Conservation (phyloP, 192 early-diverging fungal genomes). For the Mortierella antarctica region DNA sequence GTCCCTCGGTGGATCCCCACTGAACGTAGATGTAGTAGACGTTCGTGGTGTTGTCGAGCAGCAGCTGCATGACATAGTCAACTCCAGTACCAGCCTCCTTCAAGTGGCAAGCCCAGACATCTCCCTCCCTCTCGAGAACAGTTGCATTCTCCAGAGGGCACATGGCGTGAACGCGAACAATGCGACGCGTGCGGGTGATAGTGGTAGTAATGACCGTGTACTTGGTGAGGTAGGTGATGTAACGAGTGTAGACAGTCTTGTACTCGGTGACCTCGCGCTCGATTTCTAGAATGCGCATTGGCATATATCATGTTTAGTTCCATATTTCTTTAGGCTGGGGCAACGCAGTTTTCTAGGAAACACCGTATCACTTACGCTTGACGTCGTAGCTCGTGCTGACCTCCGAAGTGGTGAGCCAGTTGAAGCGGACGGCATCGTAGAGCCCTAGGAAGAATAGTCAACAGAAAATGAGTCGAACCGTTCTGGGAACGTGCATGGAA, state of each 20-base stretch:
- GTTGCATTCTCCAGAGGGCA: slow-evolving; percentile 30
- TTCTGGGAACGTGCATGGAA: not conserved
- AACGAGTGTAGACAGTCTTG: slow-evolving; percentile 51
- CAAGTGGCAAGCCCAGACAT: slow-evolving; percentile 43
- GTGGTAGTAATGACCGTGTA: slow-evolving; percentile 35
- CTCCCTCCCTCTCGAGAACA: slow-evolving; percentile 32
- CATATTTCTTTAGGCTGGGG: not conserved
- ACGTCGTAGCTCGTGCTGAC: slow-evolving; percentile 6
- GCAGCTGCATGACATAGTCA: slow-evolving; percentile 43
- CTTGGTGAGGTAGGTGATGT: slow-evolving; percentile 42
- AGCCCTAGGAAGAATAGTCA: not conserved
- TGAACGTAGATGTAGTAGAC: slow-evolving; percentile 51
- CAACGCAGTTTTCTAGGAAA: not conserved
- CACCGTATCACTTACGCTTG: slow-evolving; percentile 2
- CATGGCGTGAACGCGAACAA: slow-evolving; percentile 35
- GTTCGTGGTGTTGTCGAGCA: slow-evolving; percentile 32
- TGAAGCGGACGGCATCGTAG: slow-evolving; percentile 27
- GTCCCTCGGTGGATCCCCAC: slow-evolving; percentile 40
- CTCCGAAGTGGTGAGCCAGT: slow-evolving; percentile 30
- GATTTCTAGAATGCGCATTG: not conserved
- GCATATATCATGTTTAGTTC: not conserved
- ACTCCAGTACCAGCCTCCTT: slow-evolving; percentile 46
- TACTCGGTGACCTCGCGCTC: slow-evolving; percentile 44
- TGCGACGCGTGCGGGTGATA: slow-evolving; percentile 25
- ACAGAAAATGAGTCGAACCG: not conserved